Evolutionary conservation across 2,329 filamentous ascomycete species (phyloP).

Genomic region (Pseudogymnoascus sp.): DNA sequence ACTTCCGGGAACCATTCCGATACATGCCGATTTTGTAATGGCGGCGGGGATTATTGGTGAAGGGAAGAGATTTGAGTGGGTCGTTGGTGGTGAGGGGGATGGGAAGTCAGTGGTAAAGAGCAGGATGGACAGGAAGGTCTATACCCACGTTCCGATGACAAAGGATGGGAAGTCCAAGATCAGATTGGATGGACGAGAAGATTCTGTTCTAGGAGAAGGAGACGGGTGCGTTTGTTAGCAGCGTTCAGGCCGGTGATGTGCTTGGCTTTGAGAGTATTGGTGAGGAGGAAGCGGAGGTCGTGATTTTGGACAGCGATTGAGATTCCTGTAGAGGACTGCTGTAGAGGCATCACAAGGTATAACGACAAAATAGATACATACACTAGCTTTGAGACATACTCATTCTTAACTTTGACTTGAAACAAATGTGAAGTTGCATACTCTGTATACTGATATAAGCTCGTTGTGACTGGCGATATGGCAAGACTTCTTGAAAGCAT

Average conservation of each 20-base stretch:
- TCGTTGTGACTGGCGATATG: too few species aligned
- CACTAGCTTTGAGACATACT: too few species aligned
- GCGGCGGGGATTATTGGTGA: constrained; percentile 67
- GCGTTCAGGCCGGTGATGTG: constrained; percentile 57
- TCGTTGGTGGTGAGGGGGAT: constrained; percentile 46
- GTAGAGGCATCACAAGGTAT: too few species aligned
- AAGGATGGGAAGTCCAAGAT: constrained; percentile 69
- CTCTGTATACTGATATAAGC: too few species aligned
- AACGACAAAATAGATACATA: too few species aligned
- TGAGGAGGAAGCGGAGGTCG: too few species aligned
- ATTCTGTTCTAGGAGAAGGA: constrained; percentile 64
- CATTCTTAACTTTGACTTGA: too few species aligned
- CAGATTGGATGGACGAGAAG: constrained; percentile 58
- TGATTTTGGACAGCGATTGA: too few species aligned
- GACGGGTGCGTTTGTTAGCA: constrained; percentile 75
- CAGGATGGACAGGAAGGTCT: constrained; percentile 63
- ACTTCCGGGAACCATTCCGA: constrained; percentile 65
- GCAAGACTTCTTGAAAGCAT: too few species aligned
- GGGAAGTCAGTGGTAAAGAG: constrained; percentile 41
- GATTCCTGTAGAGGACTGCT: too few species aligned
- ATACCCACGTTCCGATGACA: constrained; percentile 74
- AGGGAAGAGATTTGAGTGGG: constrained; percentile 62
- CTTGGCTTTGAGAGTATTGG: constrained; percentile 54
- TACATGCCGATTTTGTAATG: constrained; percentile 82
- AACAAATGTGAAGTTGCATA: too few species aligned